phyloP scores from a whole-genome alignment of 306 rosid species.

The Lathyrus tuberosus region DNA sequence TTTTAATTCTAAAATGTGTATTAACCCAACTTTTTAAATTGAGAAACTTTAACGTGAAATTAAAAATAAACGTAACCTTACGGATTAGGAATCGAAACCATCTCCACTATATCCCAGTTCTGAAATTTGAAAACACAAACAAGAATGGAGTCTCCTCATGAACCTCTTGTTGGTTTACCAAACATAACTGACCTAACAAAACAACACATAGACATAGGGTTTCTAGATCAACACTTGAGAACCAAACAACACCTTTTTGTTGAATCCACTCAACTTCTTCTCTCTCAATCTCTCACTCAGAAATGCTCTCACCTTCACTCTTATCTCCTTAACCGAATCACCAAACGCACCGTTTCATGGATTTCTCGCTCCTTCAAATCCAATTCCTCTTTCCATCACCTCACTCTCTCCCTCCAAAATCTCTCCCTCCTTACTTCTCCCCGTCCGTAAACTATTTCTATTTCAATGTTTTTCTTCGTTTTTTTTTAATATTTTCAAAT shows the following conservation, averaged over 20 bases:
- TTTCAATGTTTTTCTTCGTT: background rate
- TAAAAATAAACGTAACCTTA: too few relatives aligned
- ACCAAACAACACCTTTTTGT: conserved; percentile 46
- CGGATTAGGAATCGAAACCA: background rate
- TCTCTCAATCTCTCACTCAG: conserved; percentile 38
- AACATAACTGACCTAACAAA: conserved; percentile 46
- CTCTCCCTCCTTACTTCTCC: conserved; percentile 62
- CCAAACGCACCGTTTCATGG: conserved; percentile 60
- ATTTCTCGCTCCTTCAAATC: conserved; percentile 56
- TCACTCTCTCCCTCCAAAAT: conserved; percentile 48
- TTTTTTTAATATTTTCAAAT: background rate
- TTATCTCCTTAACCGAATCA: conserved; percentile 36
- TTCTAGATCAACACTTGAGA: conserved; percentile 55
- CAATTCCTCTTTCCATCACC: conserved; percentile 44
- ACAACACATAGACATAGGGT: conserved; percentile 43
- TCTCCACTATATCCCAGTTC: background rate
- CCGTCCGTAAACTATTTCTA: conserved; percentile 37
- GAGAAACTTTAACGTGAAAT: too few relatives aligned
- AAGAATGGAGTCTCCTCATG: conserved; percentile 28
- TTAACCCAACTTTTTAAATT: too few relatives aligned
- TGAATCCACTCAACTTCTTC: conserved; percentile 43
- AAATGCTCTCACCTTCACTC: conserved; percentile 53
- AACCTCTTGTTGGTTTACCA: conserved; percentile 42
- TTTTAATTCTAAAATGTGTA: too few relatives aligned
- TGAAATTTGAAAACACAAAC: background rate